Percentiles rank a stretch among this genome's conserved stretches.
phyloP scores from a whole-genome alignment of 1,139 yeast species.

The Hemisphaericaspora xylanilytica region DNA sequence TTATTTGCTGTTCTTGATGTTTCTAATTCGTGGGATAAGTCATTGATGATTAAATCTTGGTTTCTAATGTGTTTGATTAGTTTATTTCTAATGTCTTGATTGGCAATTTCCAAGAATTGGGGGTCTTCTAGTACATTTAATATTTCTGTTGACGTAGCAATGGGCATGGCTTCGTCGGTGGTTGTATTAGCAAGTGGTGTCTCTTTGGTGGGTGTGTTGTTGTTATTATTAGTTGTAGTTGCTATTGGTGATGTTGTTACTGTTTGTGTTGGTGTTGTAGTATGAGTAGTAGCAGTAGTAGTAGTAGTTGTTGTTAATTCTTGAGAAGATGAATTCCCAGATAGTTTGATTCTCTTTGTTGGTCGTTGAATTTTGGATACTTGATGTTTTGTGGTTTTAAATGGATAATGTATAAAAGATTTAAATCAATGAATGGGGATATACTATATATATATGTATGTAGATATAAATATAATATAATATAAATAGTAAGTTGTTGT shows the following conservation, averaged over 20 bases:
- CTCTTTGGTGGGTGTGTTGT: too few species aligned
- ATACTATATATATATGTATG: too few species aligned
- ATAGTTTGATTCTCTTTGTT: constrained; percentile 12
- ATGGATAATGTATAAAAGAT: not conserved
- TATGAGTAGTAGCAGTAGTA: not conserved
- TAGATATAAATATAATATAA: too few species aligned
- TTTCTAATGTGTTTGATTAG: constrained; percentile 29
- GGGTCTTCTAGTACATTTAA: constrained; percentile 43
- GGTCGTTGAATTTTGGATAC: constrained; percentile 15
- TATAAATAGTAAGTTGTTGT: too few species aligned
- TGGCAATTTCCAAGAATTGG: constrained; percentile 30
- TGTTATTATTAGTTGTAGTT: constrained; percentile 1
- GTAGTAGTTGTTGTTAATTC: not conserved
- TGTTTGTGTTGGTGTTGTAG: not conserved
- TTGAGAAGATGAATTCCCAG: constrained; percentile 5
- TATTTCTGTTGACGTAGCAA: constrained; percentile 23
- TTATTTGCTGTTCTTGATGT: constrained; percentile 63
- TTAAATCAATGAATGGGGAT: too few species aligned
- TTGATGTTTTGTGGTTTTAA: not conserved
- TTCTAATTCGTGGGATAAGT: constrained; percentile 42
- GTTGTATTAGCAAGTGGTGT: not conserved
- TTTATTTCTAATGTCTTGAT: constrained; percentile 33
- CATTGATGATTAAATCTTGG: constrained; percentile 31
- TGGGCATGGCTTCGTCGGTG: not conserved
- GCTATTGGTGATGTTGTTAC: constrained; percentile 1